These are phyloP conservation scores for Solanum peruvianum DNA, from an alignment of 257 asterid genomes.

Conservation along the genomic window DNA sequence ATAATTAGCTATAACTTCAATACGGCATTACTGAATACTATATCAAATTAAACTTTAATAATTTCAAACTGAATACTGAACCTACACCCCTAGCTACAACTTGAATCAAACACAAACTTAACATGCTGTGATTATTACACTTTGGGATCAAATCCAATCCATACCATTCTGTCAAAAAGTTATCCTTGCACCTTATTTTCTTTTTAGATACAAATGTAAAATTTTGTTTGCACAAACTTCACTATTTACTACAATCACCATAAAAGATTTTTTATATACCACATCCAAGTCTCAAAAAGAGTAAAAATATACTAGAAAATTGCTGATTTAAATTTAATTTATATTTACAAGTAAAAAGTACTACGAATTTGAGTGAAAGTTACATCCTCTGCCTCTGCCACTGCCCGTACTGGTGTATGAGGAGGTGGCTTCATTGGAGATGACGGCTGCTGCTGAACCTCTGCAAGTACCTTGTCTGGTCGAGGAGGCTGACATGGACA, in stretches of 20 bases:
- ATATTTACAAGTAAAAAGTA: not conserved
- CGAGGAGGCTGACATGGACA: conserved; percentile 48
- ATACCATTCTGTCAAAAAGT: not conserved
- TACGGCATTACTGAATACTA: too few relatives aligned
- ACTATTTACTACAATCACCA: not conserved
- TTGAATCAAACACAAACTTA: not conserved
- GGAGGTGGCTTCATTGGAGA: conserved; percentile 21
- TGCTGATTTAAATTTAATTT: not conserved
- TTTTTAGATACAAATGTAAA: not conserved
- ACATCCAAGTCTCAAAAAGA: not conserved
- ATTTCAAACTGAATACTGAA: not conserved
- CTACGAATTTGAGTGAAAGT: not conserved
- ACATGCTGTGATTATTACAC: not conserved
- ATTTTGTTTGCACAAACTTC: not conserved
- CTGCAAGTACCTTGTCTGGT: conserved; percentile 7
- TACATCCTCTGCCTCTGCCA: conserved; percentile 3
- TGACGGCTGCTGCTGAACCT: conserved; percentile 20
- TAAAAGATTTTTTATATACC: not conserved
- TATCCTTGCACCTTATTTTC: not conserved
- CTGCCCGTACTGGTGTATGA: conserved; percentile 9
- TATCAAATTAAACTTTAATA: too few relatives aligned
- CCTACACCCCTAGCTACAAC: not conserved
- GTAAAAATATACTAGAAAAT: not conserved
- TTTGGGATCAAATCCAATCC: not conserved
- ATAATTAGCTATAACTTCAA: too few relatives aligned